Evolutionary conservation across 2,329 filamentous ascomycete genomes (phyloP).

Genomic region (Penicillium sp.): DNA sequence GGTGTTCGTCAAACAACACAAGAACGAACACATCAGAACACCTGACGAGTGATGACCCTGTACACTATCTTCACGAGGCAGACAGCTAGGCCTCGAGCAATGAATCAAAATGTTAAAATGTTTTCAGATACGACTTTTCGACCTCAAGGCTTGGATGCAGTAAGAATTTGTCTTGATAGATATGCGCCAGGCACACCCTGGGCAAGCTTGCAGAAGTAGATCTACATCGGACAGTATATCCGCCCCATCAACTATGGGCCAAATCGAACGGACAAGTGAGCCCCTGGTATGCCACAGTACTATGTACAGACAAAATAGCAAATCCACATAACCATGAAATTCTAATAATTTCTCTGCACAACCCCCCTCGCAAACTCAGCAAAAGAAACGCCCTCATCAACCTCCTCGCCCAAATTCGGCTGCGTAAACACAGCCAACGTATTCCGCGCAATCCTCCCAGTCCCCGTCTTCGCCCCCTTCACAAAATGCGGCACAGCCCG

Average conservation of each 20-base stretch:
- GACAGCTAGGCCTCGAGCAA: not conserved
- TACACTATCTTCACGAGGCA: not conserved
- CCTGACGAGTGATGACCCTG: not conserved
- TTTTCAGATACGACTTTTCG: not conserved
- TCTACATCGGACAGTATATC: too few species aligned
- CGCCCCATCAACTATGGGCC: too few species aligned
- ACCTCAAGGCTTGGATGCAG: too few species aligned
- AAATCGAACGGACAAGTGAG: too few species aligned
- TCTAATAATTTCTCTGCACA: constrained; percentile 67
- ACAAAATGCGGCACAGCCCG: constrained; percentile 97
- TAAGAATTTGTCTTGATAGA: too few species aligned
- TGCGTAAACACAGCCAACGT: constrained; percentile 97
- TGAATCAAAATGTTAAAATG: not conserved
- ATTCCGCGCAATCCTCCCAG: constrained; percentile 69
- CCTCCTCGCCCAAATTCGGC: constrained; percentile 78
- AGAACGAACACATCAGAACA: not conserved
- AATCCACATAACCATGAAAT: not conserved
- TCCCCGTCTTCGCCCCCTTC: constrained; percentile 66
- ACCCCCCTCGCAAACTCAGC: constrained; percentile 77
- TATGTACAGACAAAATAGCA: too few species aligned
- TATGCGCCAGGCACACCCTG: too few species aligned
- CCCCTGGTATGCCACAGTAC: too few species aligned
- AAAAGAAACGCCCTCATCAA: constrained; percentile 75
- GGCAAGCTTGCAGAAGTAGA: too few species aligned
- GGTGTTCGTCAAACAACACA: not conserved